Base-by-base conservation (phyloP, 805 yeast genomes). In the Metschnikowia cubensis region DNA sequence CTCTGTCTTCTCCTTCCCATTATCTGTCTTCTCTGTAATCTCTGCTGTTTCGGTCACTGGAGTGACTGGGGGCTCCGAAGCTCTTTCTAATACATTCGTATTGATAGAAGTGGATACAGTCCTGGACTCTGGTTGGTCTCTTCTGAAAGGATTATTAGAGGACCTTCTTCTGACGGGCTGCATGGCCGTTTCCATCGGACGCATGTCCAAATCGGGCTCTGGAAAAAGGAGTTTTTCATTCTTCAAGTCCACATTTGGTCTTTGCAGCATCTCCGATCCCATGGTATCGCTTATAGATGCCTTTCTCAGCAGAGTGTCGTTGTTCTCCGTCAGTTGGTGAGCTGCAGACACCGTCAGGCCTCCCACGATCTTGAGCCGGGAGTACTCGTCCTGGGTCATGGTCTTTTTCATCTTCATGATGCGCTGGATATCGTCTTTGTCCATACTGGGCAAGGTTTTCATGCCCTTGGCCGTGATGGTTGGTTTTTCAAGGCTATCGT, bases 361-460 rank as follows among this genome's bases (percentile, higher is more conserved):
- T 1, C 68, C 69, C 8, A 62, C 61, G 13, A 65, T 51, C 53
- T 74, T 73, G 37, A 70, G 56, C 18, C 63, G 60, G 2, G 71
- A 55, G 50, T 70, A 72, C 46, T 73, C 78, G 33, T 73, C 76
- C 46, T 71, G 74, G 7, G 71, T 66, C 39, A 74, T 65, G 7
- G 68, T 69, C 35, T 65, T 62, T 49, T 71, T 73, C 47, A 64
- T 50, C 20, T 59, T 60, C 57, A 56, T 55, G 34, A 75, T 74
- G 50, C 66, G 63, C 54, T 70, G 66, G 8, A 75, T 73, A 48
- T 75, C 79, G 40, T 72, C 71, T 14, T 67, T 63, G 50, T 74
- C 77, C 79, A 75, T 75, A 54, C 79, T 74, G 42, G 80, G 79
- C 42, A 75, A 65, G 2, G 79, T 74, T 50, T 69, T 73, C 78